Evolutionary conservation across 1,284 basidiomycete species (phyloP).

Genomic region (Boletus austroedulis): DNA sequence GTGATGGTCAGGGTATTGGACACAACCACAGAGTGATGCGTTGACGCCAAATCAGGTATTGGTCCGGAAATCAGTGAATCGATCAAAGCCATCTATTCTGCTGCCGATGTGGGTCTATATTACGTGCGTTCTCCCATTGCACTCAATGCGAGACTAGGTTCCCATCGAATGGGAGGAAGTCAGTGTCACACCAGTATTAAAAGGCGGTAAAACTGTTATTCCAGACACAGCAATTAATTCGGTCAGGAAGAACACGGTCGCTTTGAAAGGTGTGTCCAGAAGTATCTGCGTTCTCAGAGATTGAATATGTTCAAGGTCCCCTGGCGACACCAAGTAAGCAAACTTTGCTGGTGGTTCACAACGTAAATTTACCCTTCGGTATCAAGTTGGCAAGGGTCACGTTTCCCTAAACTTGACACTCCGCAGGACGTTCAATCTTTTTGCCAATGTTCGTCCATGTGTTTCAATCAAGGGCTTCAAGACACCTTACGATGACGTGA

Average conservation of each 20-base stretch:
- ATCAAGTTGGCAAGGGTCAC: constrained; percentile 93
- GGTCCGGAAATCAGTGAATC: constrained; percentile 98
- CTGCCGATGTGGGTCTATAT: constrained; percentile 65
- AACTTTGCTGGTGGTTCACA: constrained; percentile 1
- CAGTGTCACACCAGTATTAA: constrained; percentile 90
- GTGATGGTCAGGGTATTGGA: constrained; percentile 66
- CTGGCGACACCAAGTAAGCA: constrained; percentile 86
- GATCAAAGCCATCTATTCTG: constrained; percentile 90
- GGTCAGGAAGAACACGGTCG: constrained; percentile 97
- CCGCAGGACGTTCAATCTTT: constrained; percentile 95
- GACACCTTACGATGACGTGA: constrained; percentile 97
- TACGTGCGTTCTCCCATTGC: constrained; percentile 1
- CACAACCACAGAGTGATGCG: constrained; percentile 23
- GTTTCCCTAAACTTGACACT: constrained; percentile 98
- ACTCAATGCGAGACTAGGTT: constrained; percentile 51
- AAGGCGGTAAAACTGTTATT: constrained; percentile 95
- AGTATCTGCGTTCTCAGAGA: constrained; percentile 1
- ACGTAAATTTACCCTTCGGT: constrained; percentile 9
- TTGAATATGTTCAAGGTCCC: constrained; percentile 55
- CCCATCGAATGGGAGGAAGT: constrained; percentile 99
- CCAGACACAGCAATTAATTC: constrained; percentile 89
- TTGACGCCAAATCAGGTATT: constrained; percentile 65
- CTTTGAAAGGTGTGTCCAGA: constrained; percentile 78
- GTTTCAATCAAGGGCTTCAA: constrained; percentile 96
- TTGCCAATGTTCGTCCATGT: constrained; percentile 98